Evolutionary conservation across 805 yeast species (phyloP).

Genomic region (Candida ulmi): DNA sequence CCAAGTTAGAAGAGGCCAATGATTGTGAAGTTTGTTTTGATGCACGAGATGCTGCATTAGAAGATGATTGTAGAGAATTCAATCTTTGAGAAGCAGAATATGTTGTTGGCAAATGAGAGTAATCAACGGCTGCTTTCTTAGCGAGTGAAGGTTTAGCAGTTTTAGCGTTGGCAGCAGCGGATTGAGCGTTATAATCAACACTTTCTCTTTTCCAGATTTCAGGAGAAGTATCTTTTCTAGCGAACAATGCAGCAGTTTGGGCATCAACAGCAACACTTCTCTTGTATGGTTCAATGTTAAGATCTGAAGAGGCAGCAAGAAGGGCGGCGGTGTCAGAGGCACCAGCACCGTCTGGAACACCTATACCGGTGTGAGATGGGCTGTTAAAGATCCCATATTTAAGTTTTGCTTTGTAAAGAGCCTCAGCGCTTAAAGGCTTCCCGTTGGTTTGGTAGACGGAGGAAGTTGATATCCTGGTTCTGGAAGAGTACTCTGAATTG

Average conservation of each 20-base stretch:
- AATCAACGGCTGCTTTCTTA: neutral
- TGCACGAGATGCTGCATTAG: constrained; percentile 19
- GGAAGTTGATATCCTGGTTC: constrained; percentile 12
- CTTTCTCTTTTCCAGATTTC: constrained; percentile 46
- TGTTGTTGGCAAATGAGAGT: neutral
- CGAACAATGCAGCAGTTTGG: constrained; percentile 56
- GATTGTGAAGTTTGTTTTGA: constrained; percentile 14
- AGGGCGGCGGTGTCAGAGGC: constrained; percentile 77
- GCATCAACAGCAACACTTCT: constrained; percentile 56
- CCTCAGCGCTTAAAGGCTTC: constrained; percentile 67
- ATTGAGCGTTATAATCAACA: constrained; percentile 43
- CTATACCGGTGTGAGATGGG: constrained; percentile 44
- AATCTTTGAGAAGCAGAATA: neutral
- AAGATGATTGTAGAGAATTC: constrained; percentile 3
- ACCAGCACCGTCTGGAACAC: constrained; percentile 48
- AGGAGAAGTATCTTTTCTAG: constrained; percentile 41
- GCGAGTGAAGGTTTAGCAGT: constrained; percentile 1
- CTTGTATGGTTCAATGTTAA: constrained; percentile 60
- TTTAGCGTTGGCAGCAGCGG: constrained; percentile 32
- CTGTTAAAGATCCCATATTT: constrained; percentile 59
- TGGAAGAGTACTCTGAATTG: constrained; percentile 15
- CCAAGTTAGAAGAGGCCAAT: constrained; percentile 33
- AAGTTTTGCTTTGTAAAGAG: constrained; percentile 66
- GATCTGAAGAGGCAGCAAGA: constrained; percentile 62
- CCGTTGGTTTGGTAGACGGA: constrained; percentile 64